phyloP scores from a whole-genome alignment of 2,329 filamentous ascomycete genomes.

The Teratosphaeria nubilosa region DNA sequence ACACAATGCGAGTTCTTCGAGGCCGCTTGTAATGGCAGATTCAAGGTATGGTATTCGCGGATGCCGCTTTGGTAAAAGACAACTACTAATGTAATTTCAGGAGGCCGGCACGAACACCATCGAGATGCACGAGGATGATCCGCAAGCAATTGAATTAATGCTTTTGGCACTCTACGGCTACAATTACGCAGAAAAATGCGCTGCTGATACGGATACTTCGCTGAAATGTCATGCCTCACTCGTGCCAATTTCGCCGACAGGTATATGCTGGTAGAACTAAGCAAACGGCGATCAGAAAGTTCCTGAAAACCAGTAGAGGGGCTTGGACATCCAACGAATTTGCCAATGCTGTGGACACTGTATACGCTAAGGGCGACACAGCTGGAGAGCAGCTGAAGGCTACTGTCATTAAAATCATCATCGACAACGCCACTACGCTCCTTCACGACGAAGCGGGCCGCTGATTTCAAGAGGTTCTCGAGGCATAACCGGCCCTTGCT shows the following conservation, averaged over 20 bases:
- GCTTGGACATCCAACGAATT: constrained; percentile 1
- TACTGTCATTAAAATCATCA: background rate
- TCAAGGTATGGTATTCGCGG: too few relatives aligned
- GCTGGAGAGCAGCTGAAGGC: background rate
- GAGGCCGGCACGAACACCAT: background rate
- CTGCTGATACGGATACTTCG: background rate
- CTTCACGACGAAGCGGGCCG: background rate
- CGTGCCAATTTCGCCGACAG: constrained; percentile 24
- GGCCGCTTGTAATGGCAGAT: constrained; percentile 6
- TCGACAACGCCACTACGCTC: background rate
- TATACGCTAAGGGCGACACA: background rate
- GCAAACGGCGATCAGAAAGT: constrained; percentile 23
- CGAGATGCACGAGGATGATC: background rate
- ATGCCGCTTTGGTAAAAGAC: too few relatives aligned
- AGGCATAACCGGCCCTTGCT: background rate
- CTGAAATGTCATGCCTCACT: background rate
- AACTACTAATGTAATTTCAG: background rate
- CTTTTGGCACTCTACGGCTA: background rate
- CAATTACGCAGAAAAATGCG: background rate
- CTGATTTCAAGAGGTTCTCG: background rate
- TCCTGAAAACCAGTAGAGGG: constrained; percentile 4
- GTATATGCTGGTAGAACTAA: constrained; percentile 22
- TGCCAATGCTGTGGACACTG: constrained; percentile 1
- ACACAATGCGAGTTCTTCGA: constrained; percentile 13
- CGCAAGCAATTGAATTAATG: background rate